These are phyloP conservation scores for Zhuliangozyma parablackwelliae DNA, from an alignment of 1,139 yeast species.

Conservation along the genomic window DNA sequence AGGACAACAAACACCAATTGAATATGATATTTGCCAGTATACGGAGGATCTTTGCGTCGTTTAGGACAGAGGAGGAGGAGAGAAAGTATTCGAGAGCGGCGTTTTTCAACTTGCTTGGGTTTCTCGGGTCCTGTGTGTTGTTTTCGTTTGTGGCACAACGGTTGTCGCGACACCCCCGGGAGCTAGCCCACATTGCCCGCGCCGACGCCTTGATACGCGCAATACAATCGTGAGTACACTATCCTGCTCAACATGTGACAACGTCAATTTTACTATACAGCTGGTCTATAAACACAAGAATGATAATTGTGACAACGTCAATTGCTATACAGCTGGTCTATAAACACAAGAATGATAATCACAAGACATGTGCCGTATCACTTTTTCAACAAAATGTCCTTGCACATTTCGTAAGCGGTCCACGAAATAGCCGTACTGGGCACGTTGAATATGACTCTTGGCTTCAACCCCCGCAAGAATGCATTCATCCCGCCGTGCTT, in stretches of 20 bases:
- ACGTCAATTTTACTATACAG: not conserved
- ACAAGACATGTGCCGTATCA: not conserved
- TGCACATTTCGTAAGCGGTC: conserved; percentile 98
- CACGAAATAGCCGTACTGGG: conserved; percentile 97
- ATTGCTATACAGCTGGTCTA: not conserved
- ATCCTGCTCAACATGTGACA: not conserved
- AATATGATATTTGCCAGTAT: conserved; percentile 60
- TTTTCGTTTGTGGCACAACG: conserved; percentile 79
- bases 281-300: not conserved
- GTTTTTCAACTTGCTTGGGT: conserved; percentile 77
- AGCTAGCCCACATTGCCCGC: conserved; percentile 29
- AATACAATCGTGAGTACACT: conserved; percentile 11
- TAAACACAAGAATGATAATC: not conserved
- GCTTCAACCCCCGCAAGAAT: conserved; percentile 80
- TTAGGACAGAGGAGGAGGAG: conserved; percentile 83
- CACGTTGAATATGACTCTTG: conserved; percentile 87
- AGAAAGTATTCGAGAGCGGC: conserved; percentile 72
- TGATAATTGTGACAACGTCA: not conserved
- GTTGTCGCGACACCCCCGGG: conserved; percentile 38
- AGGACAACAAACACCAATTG: not conserved
- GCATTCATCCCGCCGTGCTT: conserved; percentile 64
- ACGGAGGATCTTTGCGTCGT: conserved; percentile 74
- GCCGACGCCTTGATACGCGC: conserved; percentile 25
- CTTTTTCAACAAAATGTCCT: conserved; percentile 47
- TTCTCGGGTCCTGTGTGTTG: conserved; percentile 72